phyloP scores from a whole-genome alignment of 805 yeast genomes.

The Alloascoidea hylecoeti region DNA sequence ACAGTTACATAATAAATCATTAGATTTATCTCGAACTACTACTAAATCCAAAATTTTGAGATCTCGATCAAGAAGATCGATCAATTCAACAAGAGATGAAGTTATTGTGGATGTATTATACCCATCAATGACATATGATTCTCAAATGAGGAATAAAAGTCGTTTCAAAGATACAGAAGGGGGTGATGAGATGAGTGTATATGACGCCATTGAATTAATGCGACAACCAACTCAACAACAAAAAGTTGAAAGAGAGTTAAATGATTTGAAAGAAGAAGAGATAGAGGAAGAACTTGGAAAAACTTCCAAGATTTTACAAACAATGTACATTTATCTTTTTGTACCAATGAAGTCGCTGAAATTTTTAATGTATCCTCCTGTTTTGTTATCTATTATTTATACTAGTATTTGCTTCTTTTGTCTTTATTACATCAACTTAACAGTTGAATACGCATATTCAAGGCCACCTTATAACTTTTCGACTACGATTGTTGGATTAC shows the following conservation, averaged over 20 bases:
- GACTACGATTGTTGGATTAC: conserved; percentile 45
- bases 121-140: neutral
- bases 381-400: conserved; percentile 38
- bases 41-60: no score
- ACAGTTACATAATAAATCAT: no score
- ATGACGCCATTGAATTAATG: no score
- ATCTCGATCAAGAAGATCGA: neutral
- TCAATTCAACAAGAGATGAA: neutral
- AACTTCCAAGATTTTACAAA: neutral
- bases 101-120: neutral
- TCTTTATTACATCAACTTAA: conserved; percentile 53
- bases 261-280: neutral
- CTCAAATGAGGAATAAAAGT: no score
- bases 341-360: conserved; percentile 46
- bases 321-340: conserved; percentile 29
- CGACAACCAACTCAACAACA: no score
- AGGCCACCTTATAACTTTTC: conserved; percentile 49
- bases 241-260: neutral
- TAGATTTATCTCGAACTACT: neutral
- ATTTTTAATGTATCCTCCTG: conserved; percentile 55
- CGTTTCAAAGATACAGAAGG: neutral
- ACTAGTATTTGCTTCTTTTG: conserved; percentile 54
- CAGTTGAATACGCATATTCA: conserved; percentile 45
- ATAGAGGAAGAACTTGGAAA: neutral
- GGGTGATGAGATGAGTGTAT: no score